Evolutionary conservation across 2,329 filamentous ascomycete genomes (phyloP), one percentile per base, ranked within the genome.

Genomic region (Aspergillus sp.): DNA sequence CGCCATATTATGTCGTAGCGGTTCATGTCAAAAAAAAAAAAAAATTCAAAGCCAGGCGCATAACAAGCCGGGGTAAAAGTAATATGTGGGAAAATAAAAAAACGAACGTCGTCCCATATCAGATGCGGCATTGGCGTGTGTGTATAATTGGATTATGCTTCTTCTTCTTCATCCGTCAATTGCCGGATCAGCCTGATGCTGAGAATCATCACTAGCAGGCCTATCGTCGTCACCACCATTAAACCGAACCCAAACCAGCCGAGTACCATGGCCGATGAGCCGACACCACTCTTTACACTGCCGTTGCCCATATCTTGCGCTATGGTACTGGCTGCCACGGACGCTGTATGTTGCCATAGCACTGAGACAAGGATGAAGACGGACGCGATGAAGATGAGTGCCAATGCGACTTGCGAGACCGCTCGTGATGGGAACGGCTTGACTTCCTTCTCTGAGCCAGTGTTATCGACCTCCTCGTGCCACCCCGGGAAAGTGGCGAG

Each of bases 181-280:
- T 86, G 79, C 58, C 82, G 79, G 55, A 96, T 73, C 48, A 95
- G 78, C 58, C 84, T 81, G 65, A 96, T 93, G 72, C 90, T 96
- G 67, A 97, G 74, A 61, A 96, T 95, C 90, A 97, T 97, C 62
- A 96, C 86, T 53, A 98, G 75, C 69, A 97, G 55, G 48, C 91
- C 93, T 62, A 97, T 93, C 43, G 91, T 97, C 46, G 97, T 91
- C 53, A 97, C 85, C 60, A 98, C 95, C 55, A 98, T 78, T 46
- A 97, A 70, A 19, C 88, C 86, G 64, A 98, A 97, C 38, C 88
- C 88, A 71, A 98, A 97, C 93, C 93, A 98, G 50, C 93, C 93
- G 63, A 98, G 78, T 15, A 96, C 88, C 88, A 98, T 97, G 48
- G 93, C 91, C 35, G 85, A 88, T 43, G 88, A 90, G n/a, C 90